Evolutionary conservation across 441 rosid genomes (phyloP), one percentile per base, ranked within the genome.

Genomic region (Manihot esculenta): DNA sequence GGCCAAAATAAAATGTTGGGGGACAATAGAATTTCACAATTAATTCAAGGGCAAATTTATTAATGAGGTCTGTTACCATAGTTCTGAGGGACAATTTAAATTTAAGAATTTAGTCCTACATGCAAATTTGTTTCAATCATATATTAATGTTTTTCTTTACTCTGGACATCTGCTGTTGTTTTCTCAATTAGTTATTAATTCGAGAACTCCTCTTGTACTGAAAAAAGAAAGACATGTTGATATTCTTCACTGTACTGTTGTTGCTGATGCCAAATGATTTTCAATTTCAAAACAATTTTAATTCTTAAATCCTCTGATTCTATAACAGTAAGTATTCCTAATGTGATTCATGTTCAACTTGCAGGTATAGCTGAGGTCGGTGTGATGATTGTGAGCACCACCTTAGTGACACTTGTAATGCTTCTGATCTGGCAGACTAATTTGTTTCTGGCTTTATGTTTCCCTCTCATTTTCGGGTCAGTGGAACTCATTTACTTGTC

Each of bases 331-430:
- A 51, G 17, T 48, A 41, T 38, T 24, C 51, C 64, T 74, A 27
- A 69, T 60, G 24, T 35, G 11, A 47, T 65, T 69, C 17, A 33
- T 41, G 17, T 67, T 71, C 54, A 64, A 71, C 26, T 79, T 77
- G 74, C 85, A 90, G 99, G 99, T 73, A 94, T 94, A 75, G 99
- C 99, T 30, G 99, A 92, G 81, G 98, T 94, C 50, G 98, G 91
- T 62, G 99, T 94, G 56, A 94, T 94, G 99, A 68, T 94, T 38
- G 99, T 94, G 60, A 89, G 88, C 79, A 94, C 98, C 38, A 64
- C 78, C 7, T 80, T 94, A 70, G 98, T 94, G 72, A 94, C 97
- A 9, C 80, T 94, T n/a, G 99, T 94, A 56, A 94, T 92, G 97
- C 89, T 92, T 77, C 80, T 94, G 51, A 94, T 94, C 65, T 94